These are phyloP conservation scores for Testicularia cyperi DNA, from an alignment of 1,284 basidiomycete genomes.

Conservation along the genomic window DNA sequence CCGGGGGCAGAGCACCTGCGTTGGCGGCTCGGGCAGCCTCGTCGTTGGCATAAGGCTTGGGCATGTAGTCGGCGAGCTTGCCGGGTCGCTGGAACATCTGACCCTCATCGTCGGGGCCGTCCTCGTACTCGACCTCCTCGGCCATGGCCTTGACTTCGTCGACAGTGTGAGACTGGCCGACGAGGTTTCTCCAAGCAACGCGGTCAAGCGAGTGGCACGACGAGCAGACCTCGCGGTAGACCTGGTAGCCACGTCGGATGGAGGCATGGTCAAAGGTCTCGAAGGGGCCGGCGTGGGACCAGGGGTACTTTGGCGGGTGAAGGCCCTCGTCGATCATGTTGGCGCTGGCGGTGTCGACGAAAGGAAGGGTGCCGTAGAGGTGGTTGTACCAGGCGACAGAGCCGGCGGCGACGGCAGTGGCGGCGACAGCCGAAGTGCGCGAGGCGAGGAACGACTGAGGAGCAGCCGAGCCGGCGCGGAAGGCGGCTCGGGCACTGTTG, in stretches of 20 bases:
- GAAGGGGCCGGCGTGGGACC: constrained; percentile 82
- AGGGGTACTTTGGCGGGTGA: constrained; percentile 84
- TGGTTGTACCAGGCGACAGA: constrained; percentile 95
- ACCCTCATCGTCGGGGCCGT: constrained; percentile 91
- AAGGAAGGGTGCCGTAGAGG: constrained; percentile 73
- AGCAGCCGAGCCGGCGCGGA: constrained; percentile 35
- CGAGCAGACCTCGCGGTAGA: constrained; percentile 98
- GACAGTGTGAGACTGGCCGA: constrained; percentile 93
- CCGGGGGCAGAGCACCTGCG: constrained; percentile 91
- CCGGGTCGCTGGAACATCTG: constrained; percentile 99
- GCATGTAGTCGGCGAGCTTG: constrained; percentile 96
- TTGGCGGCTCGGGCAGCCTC: constrained; percentile 95
- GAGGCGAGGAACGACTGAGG: constrained; percentile 67
- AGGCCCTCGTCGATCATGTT: constrained; percentile 79
- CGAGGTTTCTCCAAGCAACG: constrained; percentile 99
- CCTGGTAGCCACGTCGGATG: constrained; percentile 96
- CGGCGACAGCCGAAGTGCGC: constrained; percentile 74
- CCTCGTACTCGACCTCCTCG: constrained; percentile 86
- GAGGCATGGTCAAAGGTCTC: constrained; percentile 93
- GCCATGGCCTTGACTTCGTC: constrained; percentile 91
- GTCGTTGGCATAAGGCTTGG: constrained; percentile 93
- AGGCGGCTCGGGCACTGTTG: constrained; percentile 40
- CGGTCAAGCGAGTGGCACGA: constrained; percentile 99
- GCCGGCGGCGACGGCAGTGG: constrained; percentile 77
- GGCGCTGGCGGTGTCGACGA: constrained; percentile 49